These are phyloP conservation scores for Macrophomina pseudophaseolina DNA, from an alignment of 2,329 filamentous ascomycete genomes.

Conservation along the genomic window DNA sequence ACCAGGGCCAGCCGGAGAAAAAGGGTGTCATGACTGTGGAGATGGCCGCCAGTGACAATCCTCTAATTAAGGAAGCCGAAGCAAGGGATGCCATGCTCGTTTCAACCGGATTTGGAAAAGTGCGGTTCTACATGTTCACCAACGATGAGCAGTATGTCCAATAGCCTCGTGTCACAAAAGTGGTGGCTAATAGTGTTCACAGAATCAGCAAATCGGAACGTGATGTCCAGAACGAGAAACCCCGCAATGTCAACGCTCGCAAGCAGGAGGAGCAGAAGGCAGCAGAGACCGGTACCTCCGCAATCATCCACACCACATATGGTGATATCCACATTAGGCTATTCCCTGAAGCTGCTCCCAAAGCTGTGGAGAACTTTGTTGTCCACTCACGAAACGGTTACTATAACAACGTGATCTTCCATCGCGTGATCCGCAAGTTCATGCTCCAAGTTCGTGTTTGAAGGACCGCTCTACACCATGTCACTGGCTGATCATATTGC, in stretches of 20 bases:
- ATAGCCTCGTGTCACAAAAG: too few species aligned
- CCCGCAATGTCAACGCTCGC: conserved; percentile 53
- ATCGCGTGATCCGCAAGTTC: conserved; percentile 95
- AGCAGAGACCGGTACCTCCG: conserved; percentile 75
- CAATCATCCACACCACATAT: conserved; percentile 87
- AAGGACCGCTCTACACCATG: conserved; percentile 36
- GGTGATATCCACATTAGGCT: conserved; percentile 93
- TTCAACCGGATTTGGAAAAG: conserved; percentile 81
- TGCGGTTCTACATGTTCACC: conserved; percentile 97
- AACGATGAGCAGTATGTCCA: conserved; percentile 72
- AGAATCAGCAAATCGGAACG: conserved; percentile 77
- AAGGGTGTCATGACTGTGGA: conserved; percentile 92
- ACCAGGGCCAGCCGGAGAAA: conserved; percentile 94
- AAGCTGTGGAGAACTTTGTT: conserved; percentile 96
- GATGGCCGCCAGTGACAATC: conserved; percentile 96
- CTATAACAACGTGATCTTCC: conserved; percentile 98
- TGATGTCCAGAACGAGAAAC: conserved; percentile 95
- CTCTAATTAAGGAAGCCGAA: conserved; percentile 89
- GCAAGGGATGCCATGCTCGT: conserved; percentile 87
- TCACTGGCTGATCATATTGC: conserved; percentile 1
- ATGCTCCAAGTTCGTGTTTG: conserved; percentile 71
- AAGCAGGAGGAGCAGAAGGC: conserved; percentile 62
- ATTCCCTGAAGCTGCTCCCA: conserved; percentile 91
- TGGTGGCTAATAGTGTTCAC: conserved; percentile 22
- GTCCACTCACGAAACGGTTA: conserved; percentile 88